Conservation (phyloP, 345 rosid genomes). For the Mangifera indica region DNA sequence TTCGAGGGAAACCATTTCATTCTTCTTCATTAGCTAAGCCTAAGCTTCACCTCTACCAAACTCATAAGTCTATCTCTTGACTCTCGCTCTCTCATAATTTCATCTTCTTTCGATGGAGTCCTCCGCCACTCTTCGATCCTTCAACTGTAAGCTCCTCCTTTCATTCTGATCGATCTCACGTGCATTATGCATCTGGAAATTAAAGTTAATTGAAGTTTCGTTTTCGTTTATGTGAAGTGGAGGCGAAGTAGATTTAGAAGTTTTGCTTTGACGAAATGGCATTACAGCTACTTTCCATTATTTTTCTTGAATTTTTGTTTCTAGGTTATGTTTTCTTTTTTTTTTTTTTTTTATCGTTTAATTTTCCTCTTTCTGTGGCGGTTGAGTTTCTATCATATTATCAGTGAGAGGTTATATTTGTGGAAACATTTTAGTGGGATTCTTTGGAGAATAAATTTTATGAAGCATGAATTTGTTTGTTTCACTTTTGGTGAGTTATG, state of each 20-base stretch:
- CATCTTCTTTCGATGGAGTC: conserved; percentile 59
- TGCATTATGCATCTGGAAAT: no score
- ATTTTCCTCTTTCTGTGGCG: no score
- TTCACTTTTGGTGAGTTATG: no score
- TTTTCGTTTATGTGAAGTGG: no score
- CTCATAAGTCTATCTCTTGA: not conserved
- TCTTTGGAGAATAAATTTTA: no score
- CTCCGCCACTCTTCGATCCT: conserved; percentile 61
- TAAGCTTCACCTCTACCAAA: conserved; percentile 3
- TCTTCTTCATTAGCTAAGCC: not conserved
- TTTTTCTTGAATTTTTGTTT: not conserved
- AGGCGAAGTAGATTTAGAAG: no score
- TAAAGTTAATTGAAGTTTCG: no score
- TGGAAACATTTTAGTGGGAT: no score
- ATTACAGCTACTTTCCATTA: no score
- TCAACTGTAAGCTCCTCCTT: conserved; percentile 46
- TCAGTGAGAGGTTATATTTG: not conserved
- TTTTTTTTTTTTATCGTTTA: not conserved
- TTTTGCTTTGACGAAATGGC: no score
- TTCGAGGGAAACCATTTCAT: conserved; percentile 20
- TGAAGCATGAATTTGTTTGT: not conserved
- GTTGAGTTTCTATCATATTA: not conserved
- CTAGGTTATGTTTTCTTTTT: not conserved
- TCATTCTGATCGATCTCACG: conserved; percentile 1
- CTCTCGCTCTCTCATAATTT: not conserved